phyloP scores from a whole-genome alignment of 2,329 filamentous ascomycete genomes.

The Graphilbum sp. region DNA sequence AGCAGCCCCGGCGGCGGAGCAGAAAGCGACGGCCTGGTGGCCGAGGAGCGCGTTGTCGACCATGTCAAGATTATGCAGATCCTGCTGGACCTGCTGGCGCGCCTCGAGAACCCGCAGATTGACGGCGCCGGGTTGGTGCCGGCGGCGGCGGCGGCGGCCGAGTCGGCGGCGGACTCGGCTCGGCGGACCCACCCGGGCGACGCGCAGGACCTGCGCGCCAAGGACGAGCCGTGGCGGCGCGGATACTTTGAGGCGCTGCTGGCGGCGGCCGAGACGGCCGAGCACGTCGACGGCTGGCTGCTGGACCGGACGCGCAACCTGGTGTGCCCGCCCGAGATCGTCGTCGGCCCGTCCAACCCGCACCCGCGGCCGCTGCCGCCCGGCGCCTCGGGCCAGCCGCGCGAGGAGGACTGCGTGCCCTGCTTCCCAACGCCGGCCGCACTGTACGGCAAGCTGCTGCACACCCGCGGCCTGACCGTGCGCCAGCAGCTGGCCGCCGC shows the following conservation, averaged over 20 bases:
- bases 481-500: conserved; percentile 69
- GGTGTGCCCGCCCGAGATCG: conserved; percentile 54
- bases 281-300: conserved; percentile 68
- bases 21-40: not conserved
- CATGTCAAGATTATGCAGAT: conserved; percentile 52
- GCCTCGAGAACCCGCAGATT: conserved; percentile 50
- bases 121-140: conserved; percentile 49
- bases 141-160: conserved; percentile 16
- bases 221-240: conserved; percentile 69
- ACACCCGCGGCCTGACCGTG: conserved; percentile 62
- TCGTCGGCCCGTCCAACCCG: conserved; percentile 73
- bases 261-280: conserved; percentile 57
- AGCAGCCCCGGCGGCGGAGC: too few relatives aligned
- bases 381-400: conserved; percentile 44
- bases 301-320: conserved; percentile 49
- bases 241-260: conserved; percentile 77
- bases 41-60: conserved; percentile 31
- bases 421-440: conserved; percentile 56
- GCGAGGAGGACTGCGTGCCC: conserved; percentile 57
- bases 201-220: conserved; percentile 52
- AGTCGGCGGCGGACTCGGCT: not conserved
- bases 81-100: conserved; percentile 40
- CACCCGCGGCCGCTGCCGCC: conserved; percentile 56
- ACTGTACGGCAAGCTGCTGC: conserved; percentile 70
- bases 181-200: not conserved